phyloP scores from a whole-genome alignment of 2,329 filamentous ascomycete species.

The Arthrobotrys musiformis region DNA sequence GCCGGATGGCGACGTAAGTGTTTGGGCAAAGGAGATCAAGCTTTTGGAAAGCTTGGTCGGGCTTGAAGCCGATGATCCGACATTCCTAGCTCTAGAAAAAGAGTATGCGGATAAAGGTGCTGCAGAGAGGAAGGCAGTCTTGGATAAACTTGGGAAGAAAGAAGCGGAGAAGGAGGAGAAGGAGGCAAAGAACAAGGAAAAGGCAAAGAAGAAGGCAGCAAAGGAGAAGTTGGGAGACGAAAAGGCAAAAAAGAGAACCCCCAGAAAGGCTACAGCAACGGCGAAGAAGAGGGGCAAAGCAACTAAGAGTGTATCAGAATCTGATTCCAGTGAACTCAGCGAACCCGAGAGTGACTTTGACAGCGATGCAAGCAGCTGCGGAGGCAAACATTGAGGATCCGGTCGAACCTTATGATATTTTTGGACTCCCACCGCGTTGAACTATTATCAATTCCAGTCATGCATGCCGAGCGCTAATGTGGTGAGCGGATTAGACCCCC shows the following conservation, averaged over 20 bases:
- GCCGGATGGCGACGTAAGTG: constrained; percentile 75
- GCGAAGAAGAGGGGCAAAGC: constrained; percentile 7
- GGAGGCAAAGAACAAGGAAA: constrained; percentile 41
- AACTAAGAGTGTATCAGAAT: not conserved
- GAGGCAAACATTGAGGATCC: constrained; percentile 4
- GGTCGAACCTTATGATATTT: not conserved
- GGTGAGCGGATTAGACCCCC: not conserved
- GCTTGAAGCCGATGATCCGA: constrained; percentile 81
- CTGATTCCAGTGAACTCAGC: constrained; percentile 23
- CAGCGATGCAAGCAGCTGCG: constrained; percentile 30
- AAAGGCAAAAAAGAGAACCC: constrained; percentile 18
- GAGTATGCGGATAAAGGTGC: constrained; percentile 75
- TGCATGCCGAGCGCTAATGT: not conserved
- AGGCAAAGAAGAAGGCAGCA: constrained; percentile 30
- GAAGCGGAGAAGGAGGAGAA: constrained; percentile 54
- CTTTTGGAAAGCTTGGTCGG: constrained; percentile 87
- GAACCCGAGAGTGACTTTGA: constrained; percentile 25
- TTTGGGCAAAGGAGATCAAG: constrained; percentile 94
- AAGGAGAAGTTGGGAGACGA: constrained; percentile 33
- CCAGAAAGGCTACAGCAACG: not conserved
- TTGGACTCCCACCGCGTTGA: not conserved
- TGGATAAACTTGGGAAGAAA: constrained; percentile 80
- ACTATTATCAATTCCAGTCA: not conserved
- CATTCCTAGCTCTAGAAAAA: constrained; percentile 68
- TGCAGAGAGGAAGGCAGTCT: constrained; percentile 77